phyloP scores from a whole-genome alignment of 768 basidiomycete species.

The Auriscalpium microsporum region DNA sequence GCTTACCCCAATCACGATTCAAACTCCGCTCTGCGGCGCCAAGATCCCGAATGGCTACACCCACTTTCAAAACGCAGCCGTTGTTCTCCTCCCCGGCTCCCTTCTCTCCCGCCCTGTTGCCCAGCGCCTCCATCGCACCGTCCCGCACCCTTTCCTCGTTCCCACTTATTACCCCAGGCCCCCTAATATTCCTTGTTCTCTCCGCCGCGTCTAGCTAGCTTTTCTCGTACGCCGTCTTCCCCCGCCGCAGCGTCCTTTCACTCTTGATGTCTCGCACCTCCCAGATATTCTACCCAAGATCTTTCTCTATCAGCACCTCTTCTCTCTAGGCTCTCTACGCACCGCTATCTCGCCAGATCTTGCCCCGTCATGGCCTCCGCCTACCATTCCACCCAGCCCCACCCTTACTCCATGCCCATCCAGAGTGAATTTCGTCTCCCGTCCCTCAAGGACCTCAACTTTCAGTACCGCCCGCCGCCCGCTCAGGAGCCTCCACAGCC shows the following conservation, averaged over 20 bases:
- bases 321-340: too few species aligned
- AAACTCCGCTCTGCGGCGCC: conserved; percentile 17
- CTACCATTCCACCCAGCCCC: conserved; percentile 35
- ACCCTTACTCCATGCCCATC: conserved; percentile 28
- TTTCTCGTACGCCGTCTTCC: too few species aligned
- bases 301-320: background rate
- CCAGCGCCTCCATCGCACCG: background rate
- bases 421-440: conserved; percentile 49
- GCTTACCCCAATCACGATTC: conserved; percentile 2
- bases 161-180: too few species aligned
- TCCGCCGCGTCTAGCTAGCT: too few species aligned
- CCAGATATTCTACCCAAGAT: background rate
- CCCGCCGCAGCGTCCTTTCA: background rate
- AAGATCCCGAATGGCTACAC: conserved; percentile 14
- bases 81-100: conserved; percentile 1
- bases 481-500: conserved; percentile 25
- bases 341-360: conserved; percentile 17
- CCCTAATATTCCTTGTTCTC: too few species aligned
- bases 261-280: background rate
- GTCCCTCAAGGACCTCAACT: conserved; percentile 68
- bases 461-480: conserved; percentile 33
- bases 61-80: conserved; percentile 13
- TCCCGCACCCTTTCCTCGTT: background rate
- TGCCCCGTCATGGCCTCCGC: conserved; percentile 42
- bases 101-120: conserved; percentile 1